These are phyloP conservation scores for Sclerotinia glacialis DNA, from an alignment of 2,329 filamentous ascomycete genomes.

Conservation along the genomic window DNA sequence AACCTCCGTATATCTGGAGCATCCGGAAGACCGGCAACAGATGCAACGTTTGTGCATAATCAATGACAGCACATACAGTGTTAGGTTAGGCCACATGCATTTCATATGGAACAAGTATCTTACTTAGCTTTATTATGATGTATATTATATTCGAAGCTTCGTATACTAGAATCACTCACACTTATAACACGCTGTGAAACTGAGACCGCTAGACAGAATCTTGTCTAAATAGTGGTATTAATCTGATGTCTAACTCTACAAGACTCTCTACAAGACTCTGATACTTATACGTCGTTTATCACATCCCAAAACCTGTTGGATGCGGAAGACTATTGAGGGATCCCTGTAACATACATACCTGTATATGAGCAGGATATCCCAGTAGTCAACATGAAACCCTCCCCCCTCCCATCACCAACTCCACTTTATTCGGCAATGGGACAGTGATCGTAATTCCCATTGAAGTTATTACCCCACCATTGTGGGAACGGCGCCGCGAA, in stretches of 20 bases:
- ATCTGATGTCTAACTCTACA: no score
- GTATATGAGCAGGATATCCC: background rate
- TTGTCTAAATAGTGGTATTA: no score
- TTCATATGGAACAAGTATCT: no score
- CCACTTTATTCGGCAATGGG: slow-evolving; percentile 20
- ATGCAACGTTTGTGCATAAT: background rate
- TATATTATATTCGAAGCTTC: no score
- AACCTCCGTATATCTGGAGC: no score
- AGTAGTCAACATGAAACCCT: background rate
- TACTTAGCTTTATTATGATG: no score
- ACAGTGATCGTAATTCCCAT: slow-evolving; percentile 35
- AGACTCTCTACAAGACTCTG: no score
- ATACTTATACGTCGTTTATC: background rate
- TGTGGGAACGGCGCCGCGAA: slow-evolving; percentile 39
- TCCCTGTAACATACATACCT: background rate
- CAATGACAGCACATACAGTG: background rate
- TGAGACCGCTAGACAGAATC: no score
- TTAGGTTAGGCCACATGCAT: no score
- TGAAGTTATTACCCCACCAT: slow-evolving; percentile 26
- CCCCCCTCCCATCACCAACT: no score
- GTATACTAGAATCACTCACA: no score
- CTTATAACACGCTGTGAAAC: no score
- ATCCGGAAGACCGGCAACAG: background rate
- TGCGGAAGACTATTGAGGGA: background rate
- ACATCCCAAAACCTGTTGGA: background rate